A percentile compares a stretch with the other conserved stretches of the same genome.
These are phyloP conservation scores for Ophiosphaerella herpotricha DNA, from an alignment of 2,329 filamentous ascomycete species.

Conservation along the genomic window DNA sequence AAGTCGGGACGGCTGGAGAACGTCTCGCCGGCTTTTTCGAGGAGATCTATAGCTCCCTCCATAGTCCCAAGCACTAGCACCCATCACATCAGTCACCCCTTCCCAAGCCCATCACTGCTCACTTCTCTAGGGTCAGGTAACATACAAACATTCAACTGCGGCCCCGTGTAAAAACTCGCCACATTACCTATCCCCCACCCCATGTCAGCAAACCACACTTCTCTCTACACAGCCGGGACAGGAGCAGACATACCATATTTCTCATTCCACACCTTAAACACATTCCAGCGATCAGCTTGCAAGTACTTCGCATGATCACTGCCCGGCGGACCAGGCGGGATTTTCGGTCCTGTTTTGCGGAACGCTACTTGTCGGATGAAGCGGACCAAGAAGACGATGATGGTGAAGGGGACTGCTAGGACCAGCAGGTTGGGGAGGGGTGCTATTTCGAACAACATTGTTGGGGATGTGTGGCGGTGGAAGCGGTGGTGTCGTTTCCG, in stretches of 20 bases:
- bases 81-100: slow-evolving; percentile 7
- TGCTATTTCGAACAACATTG: slow-evolving; percentile 10
- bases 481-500: slow-evolving; percentile 3
- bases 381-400: slow-evolving; percentile 9
- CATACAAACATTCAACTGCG: slow-evolving; percentile 11
- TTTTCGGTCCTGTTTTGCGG: slow-evolving; percentile 9
- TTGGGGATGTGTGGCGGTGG: slow-evolving; percentile 7
- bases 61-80: slow-evolving; percentile 9
- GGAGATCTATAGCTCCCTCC: slow-evolving; percentile 9
- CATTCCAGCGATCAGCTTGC: slow-evolving; percentile 12
- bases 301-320: slow-evolving; percentile 11
- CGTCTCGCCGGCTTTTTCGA: slow-evolving; percentile 9
- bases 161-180: slow-evolving; percentile 8
- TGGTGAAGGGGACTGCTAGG: slow-evolving; percentile 8
- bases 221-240: slow-evolving; percentile 7
- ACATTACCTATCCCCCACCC: slow-evolving; percentile 5
- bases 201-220: slow-evolving; percentile 6
- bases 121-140: slow-evolving; percentile 5
- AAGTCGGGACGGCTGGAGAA: slow-evolving; percentile 9
- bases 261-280: slow-evolving; percentile 11
- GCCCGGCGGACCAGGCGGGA: slow-evolving; percentile 10
- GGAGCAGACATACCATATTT: slow-evolving; percentile 8
- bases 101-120: slow-evolving; percentile 4
- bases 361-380: slow-evolving; percentile 8
- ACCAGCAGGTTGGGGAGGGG: slow-evolving; percentile 7